Percentiles rank a stretch among this genome's conserved stretches.
Evolutionary conservation across 495 filamentous ascomycete species (phyloP).

Genomic region (Aspergillus biplanus): DNA sequence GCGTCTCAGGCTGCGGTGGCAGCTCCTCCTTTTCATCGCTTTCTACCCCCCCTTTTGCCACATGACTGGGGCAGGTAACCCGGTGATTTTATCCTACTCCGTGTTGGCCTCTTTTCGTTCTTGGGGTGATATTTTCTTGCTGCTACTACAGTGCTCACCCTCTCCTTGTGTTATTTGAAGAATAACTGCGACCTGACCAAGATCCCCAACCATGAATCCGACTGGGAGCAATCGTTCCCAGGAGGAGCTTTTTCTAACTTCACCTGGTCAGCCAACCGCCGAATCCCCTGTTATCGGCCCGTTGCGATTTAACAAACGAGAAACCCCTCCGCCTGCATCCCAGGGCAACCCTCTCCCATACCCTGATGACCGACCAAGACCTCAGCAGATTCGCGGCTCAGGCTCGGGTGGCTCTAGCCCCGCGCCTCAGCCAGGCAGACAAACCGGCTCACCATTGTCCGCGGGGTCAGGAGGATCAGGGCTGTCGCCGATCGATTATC

Average conservation of each 20-base stretch:
- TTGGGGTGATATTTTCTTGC: neutral
- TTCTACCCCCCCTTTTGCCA: constrained; percentile 2
- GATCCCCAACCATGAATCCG: constrained; percentile 38
- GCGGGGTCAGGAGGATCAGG: constrained; percentile 38
- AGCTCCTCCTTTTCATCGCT: constrained; percentile 9
- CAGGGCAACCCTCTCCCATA: constrained; percentile 64
- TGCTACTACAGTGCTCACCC: neutral
- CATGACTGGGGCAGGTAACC: neutral
- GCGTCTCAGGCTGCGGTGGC: neutral
- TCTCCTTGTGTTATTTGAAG: neutral
- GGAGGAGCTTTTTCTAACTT: constrained; percentile 77
- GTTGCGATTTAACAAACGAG: constrained; percentile 79
- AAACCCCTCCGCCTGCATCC: constrained; percentile 46
- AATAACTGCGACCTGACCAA: neutral
- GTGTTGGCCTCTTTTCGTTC: neutral
- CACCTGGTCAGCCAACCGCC: constrained; percentile 48
- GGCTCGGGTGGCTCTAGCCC: constrained; percentile 41
- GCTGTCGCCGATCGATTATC: constrained; percentile 42
- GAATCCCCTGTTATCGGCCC: constrained; percentile 80
- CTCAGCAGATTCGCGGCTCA: constrained; percentile 43
- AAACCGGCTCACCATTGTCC: constrained; percentile 28
- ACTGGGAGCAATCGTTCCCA: constrained; percentile 57
- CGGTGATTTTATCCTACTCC: neutral
- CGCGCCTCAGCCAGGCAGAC: constrained; percentile 36
- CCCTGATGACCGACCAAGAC: constrained; percentile 69